Evolutionary conservation across 1,284 basidiomycete species (phyloP), one percentile per base, ranked within the genome.

Genomic region (Cutaneotrichosporon arboriforme): DNA sequence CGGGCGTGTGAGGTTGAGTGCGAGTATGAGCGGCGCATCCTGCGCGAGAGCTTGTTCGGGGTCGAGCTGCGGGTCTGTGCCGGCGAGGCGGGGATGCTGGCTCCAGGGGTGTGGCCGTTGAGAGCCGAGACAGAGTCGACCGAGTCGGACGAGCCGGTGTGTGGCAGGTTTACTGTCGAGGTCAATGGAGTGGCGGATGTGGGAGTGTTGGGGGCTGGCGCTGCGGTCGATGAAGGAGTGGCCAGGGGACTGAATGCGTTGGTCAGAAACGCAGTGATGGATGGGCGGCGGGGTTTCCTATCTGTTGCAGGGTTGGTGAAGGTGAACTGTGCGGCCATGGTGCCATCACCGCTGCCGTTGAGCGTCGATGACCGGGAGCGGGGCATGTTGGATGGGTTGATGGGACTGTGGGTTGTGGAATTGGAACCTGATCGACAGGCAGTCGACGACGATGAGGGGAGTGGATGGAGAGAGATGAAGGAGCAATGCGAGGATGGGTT

Each of bases 1-100:
- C 43, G 44, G 0, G 51, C 46, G 26, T 45, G 50, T 51, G 48
- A n/a, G n/a, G n/a, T n/a, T 0, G 53, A 51, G 8, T 53, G 52
- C 13, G 57, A 59, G 51, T 53, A 46, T 7, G 54, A 55, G 34
- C 57, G 57, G 20, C 52, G 44, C 17, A 59, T 49, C 18, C 39
- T 48, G 46, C 45, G 46, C 12, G 34, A 47, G 39, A 41, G 39
- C 15, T 41, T 15, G 20, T 12, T 18, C 4, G 39, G 41, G 4
- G 13, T 17, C 20, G 21, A 43, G 41, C 12, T 22, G 17, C 21
- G 12, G 4, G 41, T 22, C 22, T 14, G 21, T 7, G 39, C 20
- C 4, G 39, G 39, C 3, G 39, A 40, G 7, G 26, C 26, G 26
- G 26, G 7, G 26, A 7, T 31, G 26, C 7, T 31, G 26, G 26